Percentiles rank a stretch among this genome's conserved stretches.
These are phyloP conservation scores for Cyclostephanos tholiformis DNA, from an alignment of 108 stramenopile genomes.

Conservation along the genomic window DNA sequence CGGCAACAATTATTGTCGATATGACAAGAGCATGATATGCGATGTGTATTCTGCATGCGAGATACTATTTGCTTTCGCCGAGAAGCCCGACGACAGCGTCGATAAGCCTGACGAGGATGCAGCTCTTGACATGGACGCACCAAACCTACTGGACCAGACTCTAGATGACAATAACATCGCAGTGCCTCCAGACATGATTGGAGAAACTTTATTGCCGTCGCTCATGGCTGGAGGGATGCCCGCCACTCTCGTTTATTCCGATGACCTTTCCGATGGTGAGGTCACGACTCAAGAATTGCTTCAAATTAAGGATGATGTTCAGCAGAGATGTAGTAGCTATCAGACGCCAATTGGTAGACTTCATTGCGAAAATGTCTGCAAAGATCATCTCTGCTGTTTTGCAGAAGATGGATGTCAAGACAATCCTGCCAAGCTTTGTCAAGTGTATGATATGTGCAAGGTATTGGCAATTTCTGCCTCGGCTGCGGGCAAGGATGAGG, in stretches of 20 bases:
- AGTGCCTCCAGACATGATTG: constrained; percentile 3
- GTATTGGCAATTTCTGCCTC: background rate
- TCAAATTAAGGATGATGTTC: background rate
- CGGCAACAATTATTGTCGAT: background rate
- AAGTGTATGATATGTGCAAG: constrained; percentile 7
- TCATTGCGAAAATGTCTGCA: constrained; percentile 5
- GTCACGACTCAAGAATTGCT: constrained; percentile 7
- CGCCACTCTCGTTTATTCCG: background rate
- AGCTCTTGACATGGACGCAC: too few species aligned
- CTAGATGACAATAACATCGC: background rate
- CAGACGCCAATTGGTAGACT: background rate
- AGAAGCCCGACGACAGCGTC: background rate
- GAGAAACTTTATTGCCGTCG: background rate
- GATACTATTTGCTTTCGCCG: background rate
- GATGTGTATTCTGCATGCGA: constrained; percentile 4
- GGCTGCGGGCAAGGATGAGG: background rate
- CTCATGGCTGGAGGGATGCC: background rate
- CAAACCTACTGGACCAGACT: background rate
- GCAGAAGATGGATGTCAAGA: constrained; percentile 3
- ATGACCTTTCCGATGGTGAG: background rate
- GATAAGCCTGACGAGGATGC: background rate
- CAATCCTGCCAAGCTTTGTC: constrained; percentile 2
- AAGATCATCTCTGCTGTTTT: constrained; percentile 6
- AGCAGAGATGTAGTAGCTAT: background rate
- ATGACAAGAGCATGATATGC: constrained; percentile 8